These are phyloP conservation scores for Claviceps cyperi DNA, from an alignment of 2,329 filamentous ascomycete genomes.

Conservation along the genomic window DNA sequence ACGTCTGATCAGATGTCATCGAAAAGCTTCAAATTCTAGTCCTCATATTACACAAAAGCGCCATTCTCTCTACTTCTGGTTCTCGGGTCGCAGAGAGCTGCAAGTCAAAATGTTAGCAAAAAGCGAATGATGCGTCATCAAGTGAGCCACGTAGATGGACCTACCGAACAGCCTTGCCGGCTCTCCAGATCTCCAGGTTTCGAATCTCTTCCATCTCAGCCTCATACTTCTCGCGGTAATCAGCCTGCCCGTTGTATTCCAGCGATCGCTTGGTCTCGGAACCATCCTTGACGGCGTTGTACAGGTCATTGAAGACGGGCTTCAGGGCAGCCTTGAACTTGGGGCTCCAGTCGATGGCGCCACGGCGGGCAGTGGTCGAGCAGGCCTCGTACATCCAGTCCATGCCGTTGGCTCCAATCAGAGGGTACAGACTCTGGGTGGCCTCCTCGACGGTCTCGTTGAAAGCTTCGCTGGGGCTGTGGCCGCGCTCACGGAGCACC, in stretches of 20 bases:
- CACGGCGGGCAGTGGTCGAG: slow-evolving; percentile 95
- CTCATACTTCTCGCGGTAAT: slow-evolving; percentile 97
- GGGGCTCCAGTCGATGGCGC: slow-evolving; percentile 97
- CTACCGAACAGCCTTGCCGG: slow-evolving; percentile 89
- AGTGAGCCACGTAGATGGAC: slow-evolving; percentile 13
- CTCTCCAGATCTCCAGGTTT: slow-evolving; percentile 95
- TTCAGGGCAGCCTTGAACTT: slow-evolving; percentile 97
- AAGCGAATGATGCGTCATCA: not conserved
- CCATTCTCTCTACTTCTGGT: slow-evolving; percentile 49
- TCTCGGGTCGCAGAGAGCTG: slow-evolving; percentile 70
- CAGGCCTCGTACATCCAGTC: slow-evolving; percentile 99
- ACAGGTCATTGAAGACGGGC: slow-evolving; percentile 96
- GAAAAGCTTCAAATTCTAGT: not conserved
- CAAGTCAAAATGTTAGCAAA: slow-evolving; percentile 2
- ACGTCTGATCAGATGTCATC: not conserved
- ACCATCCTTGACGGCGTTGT: slow-evolving; percentile 82
- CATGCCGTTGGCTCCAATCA: slow-evolving; percentile 97
- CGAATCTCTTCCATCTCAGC: slow-evolving; percentile 98
- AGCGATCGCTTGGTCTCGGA: slow-evolving; percentile 92
- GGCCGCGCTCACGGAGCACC: slow-evolving; percentile 95
- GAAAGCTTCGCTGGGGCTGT: slow-evolving; percentile 96
- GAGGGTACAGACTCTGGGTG: slow-evolving; percentile 91
- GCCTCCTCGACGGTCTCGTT: slow-evolving; percentile 99
- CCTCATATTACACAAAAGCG: not conserved
- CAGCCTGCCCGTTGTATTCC: slow-evolving; percentile 88